phyloP scores from a whole-genome alignment of 192 early-diverging fungal species.

The Paraglomus brasilianum region DNA sequence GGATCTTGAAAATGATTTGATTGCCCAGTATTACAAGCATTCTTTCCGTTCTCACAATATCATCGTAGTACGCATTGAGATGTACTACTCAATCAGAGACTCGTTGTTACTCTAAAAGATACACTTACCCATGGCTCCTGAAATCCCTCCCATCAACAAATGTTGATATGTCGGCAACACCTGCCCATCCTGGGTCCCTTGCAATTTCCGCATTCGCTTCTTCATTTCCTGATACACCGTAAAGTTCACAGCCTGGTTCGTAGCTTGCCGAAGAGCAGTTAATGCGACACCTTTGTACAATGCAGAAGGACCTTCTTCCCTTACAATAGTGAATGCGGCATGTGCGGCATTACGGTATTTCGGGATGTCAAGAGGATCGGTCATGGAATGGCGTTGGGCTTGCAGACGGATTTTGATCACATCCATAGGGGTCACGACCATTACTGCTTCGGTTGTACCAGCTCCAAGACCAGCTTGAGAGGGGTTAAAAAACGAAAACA shows the following conservation, averaged over 20 bases:
- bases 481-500: neutral
- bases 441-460: constrained; percentile 89
- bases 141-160: constrained; percentile 85
- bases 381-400: constrained; percentile 92
- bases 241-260: constrained; percentile 99
- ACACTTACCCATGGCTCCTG: constrained; percentile 69
- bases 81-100: too few relatives aligned
- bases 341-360: constrained; percentile 96
- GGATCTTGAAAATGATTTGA: too few relatives aligned
- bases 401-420: constrained; percentile 99
- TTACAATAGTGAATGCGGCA: constrained; percentile 86
- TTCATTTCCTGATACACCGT: constrained; percentile 96
- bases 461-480: constrained; percentile 79
- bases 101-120: constrained; percentile 15
- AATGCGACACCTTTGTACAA: constrained; percentile 94
- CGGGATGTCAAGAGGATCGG: constrained; percentile 93
- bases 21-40: too few relatives aligned
- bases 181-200: constrained; percentile 44
- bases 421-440: constrained; percentile 98
- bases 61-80: too few relatives aligned
- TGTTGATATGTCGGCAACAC: constrained; percentile 90
- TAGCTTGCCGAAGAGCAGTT: constrained; percentile 92
- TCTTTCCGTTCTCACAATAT: too few relatives aligned
- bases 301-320: constrained; percentile 83
- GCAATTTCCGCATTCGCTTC: constrained; percentile 65